These are phyloP conservation scores for Chrysanthemum makinoi DNA, from an alignment of 129 eudicot genomes.

Conservation along the genomic window DNA sequence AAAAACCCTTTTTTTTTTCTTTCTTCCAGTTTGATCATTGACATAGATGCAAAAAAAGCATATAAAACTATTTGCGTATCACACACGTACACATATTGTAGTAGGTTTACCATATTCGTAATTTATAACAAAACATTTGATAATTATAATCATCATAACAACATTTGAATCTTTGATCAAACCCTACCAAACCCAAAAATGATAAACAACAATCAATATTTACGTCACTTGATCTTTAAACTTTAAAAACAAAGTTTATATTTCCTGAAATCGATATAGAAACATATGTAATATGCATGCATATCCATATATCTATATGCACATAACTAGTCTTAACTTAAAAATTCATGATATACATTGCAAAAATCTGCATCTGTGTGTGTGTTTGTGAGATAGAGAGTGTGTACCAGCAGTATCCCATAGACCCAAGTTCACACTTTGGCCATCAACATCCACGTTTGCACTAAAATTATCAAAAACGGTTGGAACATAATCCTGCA, in stretches of 20 bases:
- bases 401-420: slow-evolving; percentile 83
- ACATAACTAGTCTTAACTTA: background rate
- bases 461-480: slow-evolving; percentile 84
- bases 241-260: background rate
- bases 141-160: too few relatives aligned
- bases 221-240: background rate
- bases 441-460: slow-evolving; percentile 71
- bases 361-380: background rate
- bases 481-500: slow-evolving; percentile 79
- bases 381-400: background rate
- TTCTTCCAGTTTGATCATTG: too few relatives aligned
- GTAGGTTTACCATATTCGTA: too few relatives aligned
- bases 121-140: too few relatives aligned
- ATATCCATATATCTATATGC: background rate
- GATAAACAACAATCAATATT: too few relatives aligned
- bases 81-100: too few relatives aligned
- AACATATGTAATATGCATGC: background rate
- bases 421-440: slow-evolving; percentile 66
- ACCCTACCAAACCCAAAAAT: too few relatives aligned
- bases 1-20: too few relatives aligned
- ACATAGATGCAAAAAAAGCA: too few relatives aligned
- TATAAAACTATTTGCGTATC: too few relatives aligned
- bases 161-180: too few relatives aligned
- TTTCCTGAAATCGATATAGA: background rate
- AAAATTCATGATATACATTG: background rate